Evolutionary conservation across 2,329 filamentous ascomycete genomes (phyloP).

Genomic region (Penicillium sp.): DNA sequence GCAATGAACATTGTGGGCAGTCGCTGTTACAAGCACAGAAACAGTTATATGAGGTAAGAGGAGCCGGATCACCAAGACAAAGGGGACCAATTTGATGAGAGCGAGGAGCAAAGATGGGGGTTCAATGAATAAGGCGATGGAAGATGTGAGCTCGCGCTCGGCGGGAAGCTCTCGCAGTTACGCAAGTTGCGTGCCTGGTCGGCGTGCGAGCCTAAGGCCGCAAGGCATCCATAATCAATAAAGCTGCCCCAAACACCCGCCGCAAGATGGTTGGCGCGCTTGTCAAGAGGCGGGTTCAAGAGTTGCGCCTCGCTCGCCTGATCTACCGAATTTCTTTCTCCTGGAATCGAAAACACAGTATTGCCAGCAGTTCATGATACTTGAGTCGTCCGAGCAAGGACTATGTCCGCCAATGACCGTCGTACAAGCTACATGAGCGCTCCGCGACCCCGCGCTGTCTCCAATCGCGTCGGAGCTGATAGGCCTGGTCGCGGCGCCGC

Average conservation of each 20-base stretch:
- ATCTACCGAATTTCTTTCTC: not conserved
- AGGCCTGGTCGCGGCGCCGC: constrained; percentile 23
- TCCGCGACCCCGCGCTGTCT: constrained; percentile 36
- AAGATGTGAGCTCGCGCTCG: constrained; percentile 26
- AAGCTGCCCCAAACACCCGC: constrained; percentile 9
- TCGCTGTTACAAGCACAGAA: constrained; percentile 17
- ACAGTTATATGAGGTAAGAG: not conserved
- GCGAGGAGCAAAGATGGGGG: constrained; percentile 9
- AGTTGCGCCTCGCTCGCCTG: constrained; percentile 5
- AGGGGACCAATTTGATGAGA: constrained; percentile 4
- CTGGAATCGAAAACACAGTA: not conserved
- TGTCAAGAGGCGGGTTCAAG: constrained; percentile 5
- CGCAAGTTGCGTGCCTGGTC: constrained; percentile 34
- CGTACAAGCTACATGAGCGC: constrained; percentile 34
- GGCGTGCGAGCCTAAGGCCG: constrained; percentile 18
- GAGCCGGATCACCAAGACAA: constrained; percentile 1
- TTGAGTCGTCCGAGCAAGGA: constrained; percentile 20
- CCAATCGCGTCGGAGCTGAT: constrained; percentile 35
- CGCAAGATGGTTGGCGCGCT: constrained; percentile 8
- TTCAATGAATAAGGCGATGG: constrained; percentile 16
- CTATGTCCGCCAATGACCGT: constrained; percentile 38
- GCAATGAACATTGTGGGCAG: constrained; percentile 91
- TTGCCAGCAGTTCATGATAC: constrained; percentile 20
- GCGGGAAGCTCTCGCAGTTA: constrained; percentile 22
- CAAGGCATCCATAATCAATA: constrained; percentile 8